Conservation (phyloP, 345 rosid genomes). For the Reutealis trisperma region DNA sequence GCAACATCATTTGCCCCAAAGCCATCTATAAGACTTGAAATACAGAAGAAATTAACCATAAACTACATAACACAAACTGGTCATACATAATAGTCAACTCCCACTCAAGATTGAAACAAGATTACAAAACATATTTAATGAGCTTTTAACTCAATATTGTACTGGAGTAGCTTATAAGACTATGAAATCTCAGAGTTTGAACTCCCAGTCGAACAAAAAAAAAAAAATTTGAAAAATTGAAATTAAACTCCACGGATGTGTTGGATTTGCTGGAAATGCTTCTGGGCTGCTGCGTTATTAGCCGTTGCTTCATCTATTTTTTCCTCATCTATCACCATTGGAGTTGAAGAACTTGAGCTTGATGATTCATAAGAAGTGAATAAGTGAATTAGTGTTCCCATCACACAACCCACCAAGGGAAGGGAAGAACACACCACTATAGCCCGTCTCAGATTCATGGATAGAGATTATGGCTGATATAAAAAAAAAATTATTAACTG, state of each 20-base stretch:
- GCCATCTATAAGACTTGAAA: too few species aligned
- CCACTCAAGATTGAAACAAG: too few species aligned
- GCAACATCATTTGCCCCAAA: too few species aligned
- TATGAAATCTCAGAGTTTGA: too few species aligned
- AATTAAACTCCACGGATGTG: constrained; percentile 15
- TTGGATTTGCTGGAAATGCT: constrained; percentile 27
- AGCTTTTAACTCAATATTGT: too few species aligned
- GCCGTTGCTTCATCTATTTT: background rate
- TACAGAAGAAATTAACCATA: too few species aligned
- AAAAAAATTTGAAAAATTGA: background rate
- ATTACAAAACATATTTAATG: too few species aligned
- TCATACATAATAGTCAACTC: too few species aligned
- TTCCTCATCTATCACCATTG: background rate
- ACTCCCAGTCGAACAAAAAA: too few species aligned
- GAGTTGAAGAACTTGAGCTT: background rate
- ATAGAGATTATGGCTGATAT: background rate
- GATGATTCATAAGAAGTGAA: background rate
- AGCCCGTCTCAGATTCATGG: constrained; percentile 21
- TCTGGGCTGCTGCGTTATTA: constrained; percentile 17
- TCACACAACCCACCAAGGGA: constrained; percentile 21
- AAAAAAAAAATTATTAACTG: background rate
- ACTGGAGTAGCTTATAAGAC: too few species aligned
- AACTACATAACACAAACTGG: too few species aligned
- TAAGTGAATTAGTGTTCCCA: constrained; percentile 9
- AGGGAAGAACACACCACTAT: constrained; percentile 12